Evolutionary conservation across 208 protist genomes (phyloP), one percentile per base, ranked within the genome.

Genomic region (Leishmania mexicana): DNA sequence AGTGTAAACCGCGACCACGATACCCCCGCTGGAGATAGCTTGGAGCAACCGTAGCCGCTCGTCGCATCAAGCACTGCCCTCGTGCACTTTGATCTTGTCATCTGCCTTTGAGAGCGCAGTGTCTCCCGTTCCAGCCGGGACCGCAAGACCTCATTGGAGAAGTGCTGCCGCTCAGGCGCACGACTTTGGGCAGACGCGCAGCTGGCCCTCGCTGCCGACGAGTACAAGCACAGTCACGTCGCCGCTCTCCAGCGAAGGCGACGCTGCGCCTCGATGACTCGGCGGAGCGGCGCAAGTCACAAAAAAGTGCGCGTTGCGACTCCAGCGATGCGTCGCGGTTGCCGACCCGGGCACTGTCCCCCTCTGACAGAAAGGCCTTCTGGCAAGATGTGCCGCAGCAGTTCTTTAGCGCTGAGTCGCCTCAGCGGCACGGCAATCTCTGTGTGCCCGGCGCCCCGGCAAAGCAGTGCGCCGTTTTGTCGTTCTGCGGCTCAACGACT

Each of bases 141-240:
- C 40, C 5, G 40, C 40, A 8, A 49, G 15, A 13, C 40, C 0
- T 73, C 40, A 38, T 0, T 40, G 21, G 40, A 28, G 68, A 21
- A 13, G 0, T 73, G 68, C 2, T 21, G 40, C 68, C 17, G 40
- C 40, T 28, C 62, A 68, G 62, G 62, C 3, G 62, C 62, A 68
- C 62, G 31, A 13, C 31, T 68, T 40, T 4, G 13, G 13, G 62
- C 13, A 6, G 62, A 24, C 4, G 31, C 53, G n/a, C 5, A 60
- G 72, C 49, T 62, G 17, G 45, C 1, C 15, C 31, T 76, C 72
- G 42, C 40, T 51, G 31, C 47, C 17, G 17, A 60, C 49, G n/a
- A 76, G 72, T 60, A 60, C 49, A 35, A 76, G 13, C 72, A 42
- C 72, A 11, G 72, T 53, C 17, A 21, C 72, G 28, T 76, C 72